phyloP scores from a whole-genome alignment of 345 rosid species.

The Syzygium aromaticum region DNA sequence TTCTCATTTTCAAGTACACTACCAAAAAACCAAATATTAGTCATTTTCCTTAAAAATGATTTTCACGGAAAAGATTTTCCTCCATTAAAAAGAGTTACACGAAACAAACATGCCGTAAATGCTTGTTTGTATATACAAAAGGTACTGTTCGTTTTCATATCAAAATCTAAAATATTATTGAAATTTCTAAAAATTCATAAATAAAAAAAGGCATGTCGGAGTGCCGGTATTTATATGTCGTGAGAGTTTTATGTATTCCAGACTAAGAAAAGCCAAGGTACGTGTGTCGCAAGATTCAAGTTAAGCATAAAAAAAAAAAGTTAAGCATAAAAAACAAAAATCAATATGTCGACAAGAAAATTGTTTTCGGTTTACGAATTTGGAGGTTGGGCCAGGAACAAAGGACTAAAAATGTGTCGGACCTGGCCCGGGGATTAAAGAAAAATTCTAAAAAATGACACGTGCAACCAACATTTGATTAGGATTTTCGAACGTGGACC shows the following conservation, averaged over 20 bases:
- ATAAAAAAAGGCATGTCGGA: background rate
- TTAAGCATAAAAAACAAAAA: background rate
- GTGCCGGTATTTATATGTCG: background rate
- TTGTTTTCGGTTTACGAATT: background rate
- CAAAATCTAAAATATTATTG: background rate
- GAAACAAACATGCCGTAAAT: background rate
- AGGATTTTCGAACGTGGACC: background rate
- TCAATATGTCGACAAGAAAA: background rate
- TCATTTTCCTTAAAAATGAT: background rate
- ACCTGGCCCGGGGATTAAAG: background rate
- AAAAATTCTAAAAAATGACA: background rate
- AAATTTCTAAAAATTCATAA: background rate
- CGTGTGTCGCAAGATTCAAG: background rate
- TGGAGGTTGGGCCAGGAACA: background rate
- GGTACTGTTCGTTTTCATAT: background rate
- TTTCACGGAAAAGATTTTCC: background rate
- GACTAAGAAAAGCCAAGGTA: background rate
- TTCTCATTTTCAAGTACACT: background rate
- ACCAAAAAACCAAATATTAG: background rate
- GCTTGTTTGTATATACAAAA: background rate
- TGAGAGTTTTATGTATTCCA: background rate
- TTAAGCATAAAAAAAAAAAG: background rate
- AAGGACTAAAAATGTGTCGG: background rate
- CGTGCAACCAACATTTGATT: background rate
- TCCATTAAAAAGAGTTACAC: background rate